Evolutionary conservation across 1,284 basidiomycete genomes (phyloP).

Genomic region (Vanrija humicola): DNA sequence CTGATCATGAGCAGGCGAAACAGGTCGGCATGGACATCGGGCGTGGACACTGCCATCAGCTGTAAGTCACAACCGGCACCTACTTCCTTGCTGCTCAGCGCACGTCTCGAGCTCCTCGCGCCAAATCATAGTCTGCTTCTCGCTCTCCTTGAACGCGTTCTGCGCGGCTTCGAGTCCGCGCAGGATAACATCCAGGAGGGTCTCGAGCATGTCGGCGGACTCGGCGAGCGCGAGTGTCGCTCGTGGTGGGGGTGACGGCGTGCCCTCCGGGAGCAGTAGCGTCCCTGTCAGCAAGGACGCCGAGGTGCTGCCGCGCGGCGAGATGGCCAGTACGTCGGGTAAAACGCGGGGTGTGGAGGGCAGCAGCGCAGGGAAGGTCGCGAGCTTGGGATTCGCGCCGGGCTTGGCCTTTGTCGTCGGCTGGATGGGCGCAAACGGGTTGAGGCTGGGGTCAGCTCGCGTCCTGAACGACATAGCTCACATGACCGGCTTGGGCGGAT

Average conservation of each 20-base stretch:
- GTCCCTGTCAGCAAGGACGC: slow-evolving; percentile 31
- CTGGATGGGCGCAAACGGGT: slow-evolving; percentile 10
- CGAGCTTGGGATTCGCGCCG: slow-evolving; percentile 21
- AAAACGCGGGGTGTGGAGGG: slow-evolving; percentile 14
- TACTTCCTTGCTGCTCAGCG: slow-evolving; percentile 39
- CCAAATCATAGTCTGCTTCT: slow-evolving; percentile 44
- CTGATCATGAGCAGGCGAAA: slow-evolving; percentile 42
- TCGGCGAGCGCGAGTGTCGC: slow-evolving; percentile 20
- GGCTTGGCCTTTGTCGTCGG: slow-evolving; percentile 6
- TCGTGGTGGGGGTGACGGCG: neutral
- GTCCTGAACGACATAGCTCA: slow-evolving; percentile 7
- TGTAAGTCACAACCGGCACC: slow-evolving; percentile 4
- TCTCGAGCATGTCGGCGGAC: slow-evolving; percentile 25
- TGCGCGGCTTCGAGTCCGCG: slow-evolving; percentile 34
- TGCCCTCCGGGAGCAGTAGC: slow-evolving; percentile 9
- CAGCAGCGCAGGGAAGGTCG: slow-evolving; percentile 30
- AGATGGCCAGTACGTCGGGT: slow-evolving; percentile 26
- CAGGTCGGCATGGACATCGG: slow-evolving; percentile 41
- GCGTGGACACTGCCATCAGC: slow-evolving; percentile 22
- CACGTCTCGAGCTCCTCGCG: slow-evolving; percentile 43
- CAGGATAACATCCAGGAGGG: slow-evolving; percentile 27
- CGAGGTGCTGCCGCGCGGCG: neutral
- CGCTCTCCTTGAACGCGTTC: slow-evolving; percentile 30
- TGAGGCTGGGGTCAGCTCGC: slow-evolving; percentile 11
- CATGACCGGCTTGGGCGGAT: slow-evolving; percentile 39